Evolutionary conservation across 371 early-diverging fungal species (phyloP), one percentile per base, ranked within the genome.

Genomic region (Lichtheimia corymbifera): DNA sequence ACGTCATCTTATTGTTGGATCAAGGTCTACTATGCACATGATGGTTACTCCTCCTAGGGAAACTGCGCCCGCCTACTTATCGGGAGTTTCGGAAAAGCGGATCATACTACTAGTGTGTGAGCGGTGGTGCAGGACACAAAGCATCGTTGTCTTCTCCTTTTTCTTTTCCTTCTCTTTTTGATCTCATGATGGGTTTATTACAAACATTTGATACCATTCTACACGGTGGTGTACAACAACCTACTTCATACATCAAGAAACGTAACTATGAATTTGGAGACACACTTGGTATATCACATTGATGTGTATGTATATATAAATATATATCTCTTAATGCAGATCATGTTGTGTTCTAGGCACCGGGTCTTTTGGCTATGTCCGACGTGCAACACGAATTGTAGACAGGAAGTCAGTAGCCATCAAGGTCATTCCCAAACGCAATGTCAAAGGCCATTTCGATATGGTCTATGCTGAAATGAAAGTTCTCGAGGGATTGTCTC

Each of bases 401-500:
- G 83, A 86, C 28, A 77, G 80, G 17, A 74, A 83, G 35, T 72
- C 79, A 22, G 92, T 91, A 5, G 94, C 94, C 9, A 75, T 93
- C 64, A 93, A 93, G 70, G 80, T 93, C 58, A 91, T 93, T 62
- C 83, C 84, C 50, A 93, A 93, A 68, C 70, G 78, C 30, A 78
- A 79, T 5, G 77, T 89, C 47, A 84, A 78, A 52, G 83, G 82
- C 40, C 85, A 88, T 59, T 83, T 85, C 58, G 77, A 84, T 45
- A 89, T 92, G 91, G 92, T 93, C 5, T 66, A 84, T 53, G 87
- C 83, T 65, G 93, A 93, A 75, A 85, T 92, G 58, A 69, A 82
- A 30, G 85, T 90, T 9, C 71, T 92, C 58, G 74, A 84, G 57
- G 74, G 77, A 40, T 63, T 93, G 27, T 59, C 86, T 45, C 96